Evolutionary conservation across 2,329 filamentous ascomycete species (phyloP).

Genomic region (Ceratocystis huliohia): DNA sequence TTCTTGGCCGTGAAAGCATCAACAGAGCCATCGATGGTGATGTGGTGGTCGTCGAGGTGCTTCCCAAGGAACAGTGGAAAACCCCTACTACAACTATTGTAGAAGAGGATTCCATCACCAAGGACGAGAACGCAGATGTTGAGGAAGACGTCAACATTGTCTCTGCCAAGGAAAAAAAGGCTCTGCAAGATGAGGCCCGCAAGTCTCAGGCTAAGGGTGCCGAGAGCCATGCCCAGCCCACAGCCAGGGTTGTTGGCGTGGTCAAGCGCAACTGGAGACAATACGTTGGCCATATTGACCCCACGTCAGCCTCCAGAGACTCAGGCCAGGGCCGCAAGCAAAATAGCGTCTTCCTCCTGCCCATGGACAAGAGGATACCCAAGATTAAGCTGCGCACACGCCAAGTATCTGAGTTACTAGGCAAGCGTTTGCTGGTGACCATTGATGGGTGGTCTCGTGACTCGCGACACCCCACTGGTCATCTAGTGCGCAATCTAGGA

Average conservation of each 20-base stretch:
- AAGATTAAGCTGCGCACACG: conserved; percentile 89
- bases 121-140: conserved; percentile 82
- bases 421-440: conserved; percentile 81
- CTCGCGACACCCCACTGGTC: conserved; percentile 80
- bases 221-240: conserved; percentile 74
- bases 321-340: conserved; percentile 68
- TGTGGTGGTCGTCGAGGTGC: conserved; percentile 79
- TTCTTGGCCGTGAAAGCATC: conserved; percentile 89
- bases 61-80: conserved; percentile 95
- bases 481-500: conserved; percentile 85
- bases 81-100: conserved; percentile 89
- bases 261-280: conserved; percentile 96
- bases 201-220: conserved; percentile 63
- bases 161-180: conserved; percentile 72
- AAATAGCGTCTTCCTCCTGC: conserved; percentile 86
- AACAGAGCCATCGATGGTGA: conserved; percentile 89
- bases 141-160: conserved; percentile 49
- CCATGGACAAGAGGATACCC: conserved; percentile 95
- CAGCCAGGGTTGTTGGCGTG: conserved; percentile 80
- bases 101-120: conserved; percentile 82
- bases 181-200: conserved; percentile 82
- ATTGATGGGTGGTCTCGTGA: conserved; percentile 94
- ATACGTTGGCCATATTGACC: conserved; percentile 91
- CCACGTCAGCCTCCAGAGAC: conserved; percentile 63
- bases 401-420: conserved; percentile 76